Base-by-base conservation (phyloP, 2,329 filamentous ascomycete species). In the Trichophyton simii region DNA sequence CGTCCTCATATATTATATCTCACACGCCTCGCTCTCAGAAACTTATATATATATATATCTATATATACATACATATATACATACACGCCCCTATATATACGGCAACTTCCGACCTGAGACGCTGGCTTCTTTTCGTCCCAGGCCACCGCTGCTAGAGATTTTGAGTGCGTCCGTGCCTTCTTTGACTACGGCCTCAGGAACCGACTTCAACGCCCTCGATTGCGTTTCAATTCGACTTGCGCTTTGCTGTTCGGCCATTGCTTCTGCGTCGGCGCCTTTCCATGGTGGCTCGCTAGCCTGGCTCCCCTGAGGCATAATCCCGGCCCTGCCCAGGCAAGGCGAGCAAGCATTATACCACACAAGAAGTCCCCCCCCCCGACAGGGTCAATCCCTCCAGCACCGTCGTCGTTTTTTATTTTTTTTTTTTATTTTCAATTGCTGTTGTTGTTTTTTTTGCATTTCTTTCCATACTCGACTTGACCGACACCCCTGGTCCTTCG, bases 401-500 rank as follows among this genome's bases (percentile, higher is more conserved):
- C 41, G 4, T n/a, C 41, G n/a, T 7, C 18, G 18, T 18, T 18
- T 22, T 22, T 22, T 22, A 1, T 22, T 22, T 22, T 22, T 22
- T 22, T 22, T 22, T 3, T 44, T 31, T n/a, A 6, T 44, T 44
- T 18, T 44, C 41, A 44, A n/a, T 44, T 44, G 41, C 41, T 44
- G 15, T 6, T 44, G 2, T n/a, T 44, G 8, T n/a, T 31, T 31
- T 54, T 31, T 54, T 22, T 11, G 5, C 3, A 22, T 22, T 54
- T 18, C n/a, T 34, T 54, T 11, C 22, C 22, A 28, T 54, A 54
- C 22, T 34, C 22, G 11, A 15, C 58, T 20, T 31, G 28, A 59
- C 59, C 41, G n/a, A 28, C 54, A 28, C 54, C 60, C 62, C 57
- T 22, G 36, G 50, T 15, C 57, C 50, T 61, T 64, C 64, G 59